Evolutionary conservation across 1,139 yeast species (phyloP).

Genomic region (Debaryomyces fabryi): DNA sequence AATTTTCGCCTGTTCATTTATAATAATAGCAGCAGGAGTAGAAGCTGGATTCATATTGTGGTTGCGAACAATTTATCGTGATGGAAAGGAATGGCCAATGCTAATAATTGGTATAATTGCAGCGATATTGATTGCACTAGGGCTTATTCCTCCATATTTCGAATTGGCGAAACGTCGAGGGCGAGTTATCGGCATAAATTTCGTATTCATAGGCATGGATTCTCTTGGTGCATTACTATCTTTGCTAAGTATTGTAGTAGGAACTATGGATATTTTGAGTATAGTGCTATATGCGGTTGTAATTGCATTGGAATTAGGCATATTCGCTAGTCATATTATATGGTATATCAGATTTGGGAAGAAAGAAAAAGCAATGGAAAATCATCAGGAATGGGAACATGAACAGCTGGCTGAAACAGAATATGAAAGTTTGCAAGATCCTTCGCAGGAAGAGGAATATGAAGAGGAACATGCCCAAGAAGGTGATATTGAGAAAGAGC

Average conservation of each 20-base stretch:
- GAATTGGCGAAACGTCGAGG: slow-evolving; percentile 81
- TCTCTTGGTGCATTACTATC: slow-evolving; percentile 80
- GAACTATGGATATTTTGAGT: slow-evolving; percentile 73
- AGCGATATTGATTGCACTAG: slow-evolving; percentile 70
- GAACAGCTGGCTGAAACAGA: not conserved
- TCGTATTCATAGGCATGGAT: slow-evolving; percentile 77
- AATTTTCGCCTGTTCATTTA: slow-evolving; percentile 36
- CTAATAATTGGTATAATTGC: slow-evolving; percentile 80
- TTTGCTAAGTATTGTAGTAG: slow-evolving; percentile 64
- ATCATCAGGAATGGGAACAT: slow-evolving; percentile 9
- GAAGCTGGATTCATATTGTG: slow-evolving; percentile 77
- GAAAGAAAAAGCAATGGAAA: slow-evolving; percentile 23
- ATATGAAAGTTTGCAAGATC: not conserved
- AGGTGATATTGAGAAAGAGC: not conserved
- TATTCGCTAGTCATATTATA: slow-evolving; percentile 64
- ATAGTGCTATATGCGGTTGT: slow-evolving; percentile 73
- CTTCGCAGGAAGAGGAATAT: not conserved
- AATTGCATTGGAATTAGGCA: slow-evolving; percentile 74
- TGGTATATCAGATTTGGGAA: slow-evolving; percentile 66
- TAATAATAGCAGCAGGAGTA: slow-evolving; percentile 54
- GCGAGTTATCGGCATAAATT: slow-evolving; percentile 85
- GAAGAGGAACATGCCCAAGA: not conserved
- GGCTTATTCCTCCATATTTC: slow-evolving; percentile 85
- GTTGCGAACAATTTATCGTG: slow-evolving; percentile 63
- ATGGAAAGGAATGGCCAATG: slow-evolving; percentile 74